Conservation (phyloP, 129 eudicot genomes). For the Mikania micrantha region DNA sequence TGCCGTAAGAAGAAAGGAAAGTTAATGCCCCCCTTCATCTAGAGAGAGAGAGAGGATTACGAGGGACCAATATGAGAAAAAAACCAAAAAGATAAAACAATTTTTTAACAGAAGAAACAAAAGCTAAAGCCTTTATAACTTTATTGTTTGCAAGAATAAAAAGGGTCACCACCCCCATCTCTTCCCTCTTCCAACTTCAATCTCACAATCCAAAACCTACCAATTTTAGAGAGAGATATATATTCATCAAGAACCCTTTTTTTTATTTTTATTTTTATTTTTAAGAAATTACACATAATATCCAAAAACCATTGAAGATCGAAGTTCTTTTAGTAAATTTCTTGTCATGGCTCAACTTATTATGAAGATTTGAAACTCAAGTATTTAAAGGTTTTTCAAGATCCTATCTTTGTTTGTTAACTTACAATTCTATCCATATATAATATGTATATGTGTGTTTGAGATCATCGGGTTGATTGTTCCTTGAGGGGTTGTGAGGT, state of each 20-base stretch:
- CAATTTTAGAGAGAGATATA: constrained; percentile 22
- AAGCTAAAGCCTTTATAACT: constrained; percentile 25
- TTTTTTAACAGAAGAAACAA: constrained; percentile 26
- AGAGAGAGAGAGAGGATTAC: constrained; percentile 11
- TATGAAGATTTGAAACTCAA: neutral
- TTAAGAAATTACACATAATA: no score
- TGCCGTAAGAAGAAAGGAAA: constrained; percentile 90
- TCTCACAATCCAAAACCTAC: constrained; percentile 27
- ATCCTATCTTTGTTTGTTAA: neutral
- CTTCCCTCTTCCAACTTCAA: constrained; percentile 24
- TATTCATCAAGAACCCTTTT: constrained; percentile 16
- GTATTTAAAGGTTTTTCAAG: constrained; percentile 10
- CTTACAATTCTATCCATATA: constrained; percentile 11
- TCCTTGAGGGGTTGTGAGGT: constrained; percentile 13
- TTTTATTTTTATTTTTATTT: constrained; percentile 2
- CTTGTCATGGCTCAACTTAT: constrained; percentile 10
- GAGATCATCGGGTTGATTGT: constrained; percentile 12
- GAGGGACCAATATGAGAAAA: constrained; percentile 36
- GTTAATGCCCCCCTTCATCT: constrained; percentile 35
- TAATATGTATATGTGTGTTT: neutral
- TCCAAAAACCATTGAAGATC: constrained; percentile 20
- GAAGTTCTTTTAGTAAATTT: neutral
- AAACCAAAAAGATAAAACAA: constrained; percentile 37
- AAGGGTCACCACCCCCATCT: constrained; percentile 32
- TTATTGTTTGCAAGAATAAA: constrained; percentile 40